Evolutionary conservation across 768 basidiomycete species (phyloP).

Genomic region (Lentinula sp.): DNA sequence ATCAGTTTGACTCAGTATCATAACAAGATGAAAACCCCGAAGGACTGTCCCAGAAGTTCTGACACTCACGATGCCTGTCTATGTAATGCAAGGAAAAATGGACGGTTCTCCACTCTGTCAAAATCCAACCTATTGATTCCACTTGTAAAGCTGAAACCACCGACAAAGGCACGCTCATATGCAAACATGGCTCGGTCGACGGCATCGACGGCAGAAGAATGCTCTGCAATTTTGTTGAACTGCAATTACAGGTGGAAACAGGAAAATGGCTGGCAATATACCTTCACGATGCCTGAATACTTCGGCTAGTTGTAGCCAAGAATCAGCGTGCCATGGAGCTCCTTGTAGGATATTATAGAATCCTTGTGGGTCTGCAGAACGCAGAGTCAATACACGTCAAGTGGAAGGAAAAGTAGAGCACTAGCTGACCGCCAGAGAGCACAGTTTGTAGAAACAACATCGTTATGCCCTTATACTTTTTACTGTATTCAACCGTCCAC

Average conservation of each 20-base stretch:
- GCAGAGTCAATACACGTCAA: neutral
- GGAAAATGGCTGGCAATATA: constrained; percentile 19
- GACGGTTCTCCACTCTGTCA: constrained; percentile 84
- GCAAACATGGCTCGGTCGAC: constrained; percentile 92
- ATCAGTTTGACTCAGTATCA: neutral
- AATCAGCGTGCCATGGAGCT: constrained; percentile 91
- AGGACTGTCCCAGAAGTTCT: constrained; percentile 17
- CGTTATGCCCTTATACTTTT: constrained; percentile 77
- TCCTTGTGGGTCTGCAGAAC: constrained; percentile 59
- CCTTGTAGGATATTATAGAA: constrained; percentile 72
- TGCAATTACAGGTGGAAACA: neutral
- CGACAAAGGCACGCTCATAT: constrained; percentile 86
- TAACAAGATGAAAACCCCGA: neutral
- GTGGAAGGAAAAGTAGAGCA: neutral
- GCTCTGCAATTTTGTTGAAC: constrained; percentile 41
- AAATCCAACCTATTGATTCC: constrained; percentile 87
- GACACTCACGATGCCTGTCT: constrained; percentile 63
- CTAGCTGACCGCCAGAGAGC: constrained; percentile 65
- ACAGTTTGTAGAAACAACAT: constrained; percentile 78
- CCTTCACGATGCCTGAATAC: constrained; percentile 87
- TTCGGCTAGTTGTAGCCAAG: constrained; percentile 80
- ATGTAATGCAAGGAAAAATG: constrained; percentile 86
- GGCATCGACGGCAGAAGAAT: constrained; percentile 78
- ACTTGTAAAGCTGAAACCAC: constrained; percentile 77
- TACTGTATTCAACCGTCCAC: constrained; percentile 88